These are phyloP conservation scores for Phanerochaete carnosa DNA, from an alignment of 768 basidiomycete species.

Conservation along the genomic window DNA sequence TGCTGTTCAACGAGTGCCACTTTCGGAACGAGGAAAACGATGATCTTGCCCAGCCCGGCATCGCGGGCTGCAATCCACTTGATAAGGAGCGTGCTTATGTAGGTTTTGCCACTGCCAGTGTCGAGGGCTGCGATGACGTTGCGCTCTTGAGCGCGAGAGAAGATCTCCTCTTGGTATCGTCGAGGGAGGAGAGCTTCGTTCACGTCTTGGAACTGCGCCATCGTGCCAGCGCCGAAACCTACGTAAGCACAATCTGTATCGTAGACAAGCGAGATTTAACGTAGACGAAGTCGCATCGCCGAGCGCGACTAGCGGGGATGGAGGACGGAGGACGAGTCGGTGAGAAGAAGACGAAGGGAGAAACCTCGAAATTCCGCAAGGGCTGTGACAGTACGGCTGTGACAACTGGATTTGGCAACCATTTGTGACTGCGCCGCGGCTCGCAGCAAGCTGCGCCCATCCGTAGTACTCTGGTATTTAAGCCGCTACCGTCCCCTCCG, in stretches of 20 bases:
- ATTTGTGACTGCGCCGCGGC: constrained; percentile 4
- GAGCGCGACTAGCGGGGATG: background rate
- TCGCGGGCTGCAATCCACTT: constrained; percentile 66
- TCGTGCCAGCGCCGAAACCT: constrained; percentile 4
- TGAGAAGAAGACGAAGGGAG: background rate
- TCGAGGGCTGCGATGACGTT: constrained; percentile 60
- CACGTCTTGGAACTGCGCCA: constrained; percentile 24
- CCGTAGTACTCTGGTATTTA: background rate
- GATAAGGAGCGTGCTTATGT: constrained; percentile 62
- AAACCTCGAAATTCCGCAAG: background rate
- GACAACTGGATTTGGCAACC: background rate
- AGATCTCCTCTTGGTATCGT: constrained; percentile 55
- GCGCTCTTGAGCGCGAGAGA: constrained; percentile 43
- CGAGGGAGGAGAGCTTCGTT: constrained; percentile 42
- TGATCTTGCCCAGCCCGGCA: constrained; percentile 49
- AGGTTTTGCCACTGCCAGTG: constrained; percentile 61
- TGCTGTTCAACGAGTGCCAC: constrained; percentile 87
- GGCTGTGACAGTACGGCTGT: background rate
- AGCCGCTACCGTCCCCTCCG: background rate
- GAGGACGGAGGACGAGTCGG: background rate
- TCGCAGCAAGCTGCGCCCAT: constrained; percentile 1
- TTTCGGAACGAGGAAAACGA: constrained; percentile 82
- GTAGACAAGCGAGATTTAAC: background rate
- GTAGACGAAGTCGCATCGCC: background rate
- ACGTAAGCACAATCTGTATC: constrained; percentile 1